Percentiles rank a stretch among this genome's conserved stretches.
Conservation (phyloP, 768 basidiomycete species). For the Agrocybe praecox region DNA sequence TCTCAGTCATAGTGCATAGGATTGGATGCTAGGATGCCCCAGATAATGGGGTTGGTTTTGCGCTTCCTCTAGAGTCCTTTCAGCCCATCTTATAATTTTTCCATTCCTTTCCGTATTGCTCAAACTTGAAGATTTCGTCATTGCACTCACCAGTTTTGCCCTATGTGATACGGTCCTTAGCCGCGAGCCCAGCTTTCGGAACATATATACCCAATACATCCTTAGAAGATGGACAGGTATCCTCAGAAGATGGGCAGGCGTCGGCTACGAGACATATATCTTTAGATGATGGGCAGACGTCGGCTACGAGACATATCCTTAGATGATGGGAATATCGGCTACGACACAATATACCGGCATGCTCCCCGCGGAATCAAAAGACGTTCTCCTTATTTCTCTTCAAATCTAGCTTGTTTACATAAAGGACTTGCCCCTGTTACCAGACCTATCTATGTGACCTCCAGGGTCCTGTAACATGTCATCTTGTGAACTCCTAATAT, state of each 20-base stretch:
- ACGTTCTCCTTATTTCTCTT: slow-evolving; percentile 10
- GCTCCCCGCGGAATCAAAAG: slow-evolving; percentile 28
- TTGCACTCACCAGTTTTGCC: no score
- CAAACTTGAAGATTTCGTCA: no score
- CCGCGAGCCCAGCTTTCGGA: slow-evolving; percentile 9
- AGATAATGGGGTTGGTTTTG: no score
- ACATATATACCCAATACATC: slow-evolving; percentile 20
- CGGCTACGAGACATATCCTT: no score
- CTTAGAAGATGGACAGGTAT: slow-evolving; percentile 6
- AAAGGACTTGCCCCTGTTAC: slow-evolving; percentile 17
- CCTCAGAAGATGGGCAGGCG: slow-evolving; percentile 3
- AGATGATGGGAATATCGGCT: no score
- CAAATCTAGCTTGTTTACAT: slow-evolving; percentile 12
- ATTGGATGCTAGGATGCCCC: no score
- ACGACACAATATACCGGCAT: slow-evolving; percentile 29
- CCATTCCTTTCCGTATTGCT: no score
- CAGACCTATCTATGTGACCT: slow-evolving; percentile 12
- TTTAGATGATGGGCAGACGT: no score
- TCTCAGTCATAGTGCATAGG: no score
- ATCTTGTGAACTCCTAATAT: slow-evolving; percentile 22
- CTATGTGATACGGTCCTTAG: slow-evolving; percentile 16
- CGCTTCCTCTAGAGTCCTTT: no score
- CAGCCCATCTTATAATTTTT: no score
- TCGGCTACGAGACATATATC: slow-evolving; percentile 27
- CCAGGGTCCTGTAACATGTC: neutral